These are phyloP conservation scores for Coemansia asiatica DNA, from an alignment of 192 early-diverging fungal species.

Conservation along the genomic window DNA sequence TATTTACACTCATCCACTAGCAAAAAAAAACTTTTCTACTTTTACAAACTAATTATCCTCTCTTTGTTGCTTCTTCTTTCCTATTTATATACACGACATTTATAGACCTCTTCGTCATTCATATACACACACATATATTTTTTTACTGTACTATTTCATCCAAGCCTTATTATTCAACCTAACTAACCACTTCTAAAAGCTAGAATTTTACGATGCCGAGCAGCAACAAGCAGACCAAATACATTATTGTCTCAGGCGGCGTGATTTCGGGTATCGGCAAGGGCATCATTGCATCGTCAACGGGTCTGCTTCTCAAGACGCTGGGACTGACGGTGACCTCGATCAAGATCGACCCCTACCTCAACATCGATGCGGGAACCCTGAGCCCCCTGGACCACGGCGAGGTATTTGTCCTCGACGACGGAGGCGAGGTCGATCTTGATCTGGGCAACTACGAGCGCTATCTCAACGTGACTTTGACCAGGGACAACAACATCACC, in stretches of 20 bases:
- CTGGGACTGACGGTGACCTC: slow-evolving; percentile 90
- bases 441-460: slow-evolving; percentile 99
- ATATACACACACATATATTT: slow-evolving; percentile 3
- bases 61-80: not conserved
- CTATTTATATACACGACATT: not conserved
- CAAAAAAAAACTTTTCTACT: slow-evolving; percentile 6
- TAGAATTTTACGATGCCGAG: slow-evolving; percentile 17
- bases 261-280: slow-evolving; percentile 99
- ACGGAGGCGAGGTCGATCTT: slow-evolving; percentile 98
- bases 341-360: slow-evolving; percentile 99
- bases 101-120: not conserved
- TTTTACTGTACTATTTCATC: slow-evolving; percentile 2
- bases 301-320: slow-evolving; percentile 91
- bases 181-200: not conserved
- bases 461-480: slow-evolving; percentile 90
- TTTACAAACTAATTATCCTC: slow-evolving; percentile 8
- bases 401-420: slow-evolving; percentile 97
- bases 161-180: not conserved
- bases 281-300: slow-evolving; percentile 97
- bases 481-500: slow-evolving; percentile 98
- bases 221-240: slow-evolving; percentile 69
- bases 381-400: slow-evolving; percentile 98
- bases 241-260: slow-evolving; percentile 96
- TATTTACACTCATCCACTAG: not conserved
- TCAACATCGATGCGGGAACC: slow-evolving; percentile 98